Evolutionary conservation across 345 rosid species (phyloP), one percentile per base, ranked within the genome.

Genomic region (Odontarrhena argentea): DNA sequence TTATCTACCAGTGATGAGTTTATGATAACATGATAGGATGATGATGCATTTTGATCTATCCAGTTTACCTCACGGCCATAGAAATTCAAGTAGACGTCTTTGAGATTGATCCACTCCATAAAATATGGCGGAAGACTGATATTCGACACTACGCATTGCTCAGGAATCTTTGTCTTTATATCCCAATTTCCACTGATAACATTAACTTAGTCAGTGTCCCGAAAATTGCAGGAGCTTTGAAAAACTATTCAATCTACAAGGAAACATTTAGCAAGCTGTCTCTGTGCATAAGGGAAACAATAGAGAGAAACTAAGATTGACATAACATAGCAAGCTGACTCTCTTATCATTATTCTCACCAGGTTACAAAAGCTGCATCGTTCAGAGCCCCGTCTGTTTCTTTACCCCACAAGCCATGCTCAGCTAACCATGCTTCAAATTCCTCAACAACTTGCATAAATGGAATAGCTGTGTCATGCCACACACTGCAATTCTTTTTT

Each of bases 381-480:
- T 82, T 76, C 49, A 89, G 87, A 73, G 5, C 9, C n/a, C 86
- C 81, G n/a, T 70, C 82, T 35, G 49, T 68, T 55, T 79, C 77
- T 72, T 78, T 78, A 63, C 40, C 78, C 94, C 94, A 89, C 72
- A 89, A 71, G 52, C 48, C 44, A 79, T 86, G 93, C 48, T 78
- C 70, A 61, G 54, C 77, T 82, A 93, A 78, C 97, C 98, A 93
- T 61, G 68, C 78, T 80, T 93, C 98, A 82, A 93, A 93, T 64
- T 89, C 83, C 30, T 78, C 78, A 68, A 87, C 71, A 68, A 84
- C 94, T 71, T 86, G 94, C 70, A 70, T 76, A 79, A 93, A 93
- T 59, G 92, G 82, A 57, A 86, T 70, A 69, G 98, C 96, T 10
- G 96, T 93, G 74, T 89, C 97, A 81, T 93, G 97, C 98, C 96